These are phyloP conservation scores for Gnaphalium uliginosum DNA, from an alignment of 129 eudicot species.

Conservation along the genomic window DNA sequence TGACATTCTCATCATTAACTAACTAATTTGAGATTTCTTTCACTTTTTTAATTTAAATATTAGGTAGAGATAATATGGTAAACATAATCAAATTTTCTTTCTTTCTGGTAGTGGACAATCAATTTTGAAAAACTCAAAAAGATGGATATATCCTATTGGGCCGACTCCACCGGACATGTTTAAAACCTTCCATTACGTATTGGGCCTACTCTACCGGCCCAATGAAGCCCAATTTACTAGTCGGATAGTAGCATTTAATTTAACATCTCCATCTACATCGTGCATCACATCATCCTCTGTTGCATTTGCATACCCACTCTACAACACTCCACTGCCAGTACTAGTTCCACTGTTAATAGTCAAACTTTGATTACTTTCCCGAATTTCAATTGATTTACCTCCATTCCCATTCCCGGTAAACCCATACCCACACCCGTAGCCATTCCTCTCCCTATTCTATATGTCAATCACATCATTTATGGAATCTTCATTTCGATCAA, in stretches of 20 bases:
- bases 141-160: too few relatives aligned
- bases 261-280: too few relatives aligned
- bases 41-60: too few relatives aligned
- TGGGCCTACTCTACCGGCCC: not conserved
- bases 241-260: not conserved
- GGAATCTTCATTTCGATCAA: constrained; percentile 31
- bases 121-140: too few relatives aligned
- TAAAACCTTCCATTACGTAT: not conserved
- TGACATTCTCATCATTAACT: too few relatives aligned
- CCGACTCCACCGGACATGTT: too few relatives aligned
- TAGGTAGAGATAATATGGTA: too few relatives aligned
- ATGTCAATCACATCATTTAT: constrained; percentile 35
- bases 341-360: constrained; percentile 28
- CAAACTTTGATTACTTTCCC: constrained; percentile 27
- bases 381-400: constrained; percentile 19
- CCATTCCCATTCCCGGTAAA: constrained; percentile 11
- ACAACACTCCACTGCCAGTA: constrained; percentile 7
- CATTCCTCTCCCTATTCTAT: not conserved
- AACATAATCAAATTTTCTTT: too few relatives aligned
- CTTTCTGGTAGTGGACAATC: too few relatives aligned
- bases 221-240: not conserved
- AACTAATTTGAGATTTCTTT: too few relatives aligned
- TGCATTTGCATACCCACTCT: not conserved
- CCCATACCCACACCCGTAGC: constrained; percentile 13
- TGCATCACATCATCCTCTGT: not conserved